Evolutionary conservation across 495 filamentous ascomycete species (phyloP).

Genomic region (Tuber microsphaerosporum): DNA sequence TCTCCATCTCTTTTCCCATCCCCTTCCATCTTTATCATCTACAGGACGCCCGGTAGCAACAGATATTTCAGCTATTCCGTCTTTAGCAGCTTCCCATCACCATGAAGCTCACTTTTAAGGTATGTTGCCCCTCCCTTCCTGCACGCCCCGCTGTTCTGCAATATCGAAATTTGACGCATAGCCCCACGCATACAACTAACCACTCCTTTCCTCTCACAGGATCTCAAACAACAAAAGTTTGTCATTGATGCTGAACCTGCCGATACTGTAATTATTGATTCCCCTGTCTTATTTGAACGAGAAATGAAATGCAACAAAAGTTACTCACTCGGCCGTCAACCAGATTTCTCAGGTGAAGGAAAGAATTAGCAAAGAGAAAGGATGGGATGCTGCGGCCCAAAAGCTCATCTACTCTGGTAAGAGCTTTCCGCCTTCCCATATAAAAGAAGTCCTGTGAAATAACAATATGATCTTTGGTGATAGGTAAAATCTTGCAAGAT

Average conservation of each 20-base stretch:
- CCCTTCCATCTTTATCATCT: constrained; percentile 27
- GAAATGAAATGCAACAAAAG: neutral
- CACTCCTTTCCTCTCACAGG: constrained; percentile 48
- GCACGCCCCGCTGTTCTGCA: constrained; percentile 12
- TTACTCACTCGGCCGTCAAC: constrained; percentile 17
- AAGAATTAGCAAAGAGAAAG: constrained; percentile 73
- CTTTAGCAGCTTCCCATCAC: constrained; percentile 24
- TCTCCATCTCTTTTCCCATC: constrained; percentile 29
- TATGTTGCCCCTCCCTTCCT: constrained; percentile 42
- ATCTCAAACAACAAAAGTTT: constrained; percentile 98
- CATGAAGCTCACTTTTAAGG: constrained; percentile 85
- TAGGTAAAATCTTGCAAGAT: constrained; percentile 97
- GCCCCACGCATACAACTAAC: constrained; percentile 40
- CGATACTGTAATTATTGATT: constrained; percentile 64
- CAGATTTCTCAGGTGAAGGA: constrained; percentile 84
- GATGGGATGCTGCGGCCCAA: constrained; percentile 77
- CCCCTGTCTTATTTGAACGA: constrained; percentile 5
- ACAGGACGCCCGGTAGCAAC: constrained; percentile 21
- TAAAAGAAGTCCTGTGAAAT: neutral
- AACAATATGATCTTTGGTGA: constrained; percentile 8
- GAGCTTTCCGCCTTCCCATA: constrained; percentile 13
- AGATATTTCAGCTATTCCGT: constrained; percentile 18
- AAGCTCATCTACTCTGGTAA: constrained; percentile 97
- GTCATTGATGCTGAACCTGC: constrained; percentile 85
- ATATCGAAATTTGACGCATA: constrained; percentile 24